Base-by-base conservation (phyloP, 2,329 filamentous ascomycete species). In the Fusarium penzigii region DNA sequence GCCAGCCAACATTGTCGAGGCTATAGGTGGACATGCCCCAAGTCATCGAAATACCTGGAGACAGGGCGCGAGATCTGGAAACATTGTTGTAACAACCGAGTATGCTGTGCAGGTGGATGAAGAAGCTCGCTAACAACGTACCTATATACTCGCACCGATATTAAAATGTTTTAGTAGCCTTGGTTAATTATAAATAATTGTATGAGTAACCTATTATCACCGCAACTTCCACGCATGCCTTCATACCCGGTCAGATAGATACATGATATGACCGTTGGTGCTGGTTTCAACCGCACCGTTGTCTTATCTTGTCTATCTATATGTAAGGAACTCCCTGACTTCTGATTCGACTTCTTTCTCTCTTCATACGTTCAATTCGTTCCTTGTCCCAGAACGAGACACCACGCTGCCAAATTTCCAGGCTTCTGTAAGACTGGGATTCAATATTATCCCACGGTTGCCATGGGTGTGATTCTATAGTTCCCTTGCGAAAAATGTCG, bases 31-130 rank as follows among this genome's bases (percentile, higher is more conserved):
- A 2, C 32, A 49, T 14, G 39, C 36, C 1, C 38, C 38, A 6
- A 32, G 36, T n/a, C 43, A 34, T 17, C 39, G 44, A 5, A 51
- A 46, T 11, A 46, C 44, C 10, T 51, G 48, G 48, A 51, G 48
- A 10, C 48, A 51, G 29, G 48, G 29, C 12, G 12, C 38, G 0
- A 42, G 38, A 14, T n/a, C n/a, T n/a, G 43, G 42, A 17, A 34
- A 51, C 14, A 51, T 51, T 25, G 14, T 51, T 12, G 48, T 51
- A 1, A 51, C 48, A 9, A 51, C 17, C 6, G 48, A 51, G 16
- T 51, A 51, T 29, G 39, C 38, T 13, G 48, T 51, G 1, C 14
- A 46, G 12, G 48, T 51, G 8, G 48, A 51, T 3, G 25, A 51
- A 38, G 48, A 51, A 34, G 43, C 48, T 2, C n/a, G 48, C 38